A percentile compares a stretch with the other conserved stretches of the same genome.
Evolutionary conservation across 2,329 filamentous ascomycete species (phyloP).

Genomic region (Botrytis tulipae): DNA sequence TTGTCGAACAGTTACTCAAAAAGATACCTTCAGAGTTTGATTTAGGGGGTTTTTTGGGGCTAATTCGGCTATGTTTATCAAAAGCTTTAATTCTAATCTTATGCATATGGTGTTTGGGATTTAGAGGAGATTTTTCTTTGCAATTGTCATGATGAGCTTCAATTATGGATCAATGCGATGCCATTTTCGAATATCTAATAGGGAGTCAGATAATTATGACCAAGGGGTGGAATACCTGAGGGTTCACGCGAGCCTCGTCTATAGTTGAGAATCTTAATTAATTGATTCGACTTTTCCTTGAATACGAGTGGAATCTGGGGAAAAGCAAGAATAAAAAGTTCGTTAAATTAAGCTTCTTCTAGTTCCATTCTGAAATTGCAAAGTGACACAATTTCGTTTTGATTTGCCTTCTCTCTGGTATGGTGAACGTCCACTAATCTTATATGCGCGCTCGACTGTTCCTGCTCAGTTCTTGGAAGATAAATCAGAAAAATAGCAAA

Average conservation of each 20-base stretch:
- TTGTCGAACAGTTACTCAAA: not conserved
- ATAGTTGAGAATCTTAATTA: not conserved
- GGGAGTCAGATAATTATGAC: too few species aligned
- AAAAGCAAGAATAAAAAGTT: not conserved
- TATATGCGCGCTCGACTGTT: not conserved
- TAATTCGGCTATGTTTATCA: not conserved
- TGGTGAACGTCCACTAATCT: not conserved
- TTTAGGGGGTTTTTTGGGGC: not conserved
- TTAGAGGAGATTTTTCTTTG: not conserved
- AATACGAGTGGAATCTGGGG: not conserved
- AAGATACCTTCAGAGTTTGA: not conserved
- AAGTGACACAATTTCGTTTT: not conserved
- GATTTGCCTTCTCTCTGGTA: not conserved
- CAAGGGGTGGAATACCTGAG: not conserved
- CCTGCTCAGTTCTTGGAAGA: not conserved
- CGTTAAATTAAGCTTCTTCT: too few species aligned
- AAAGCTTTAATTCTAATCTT: slow-evolving; percentile 22
- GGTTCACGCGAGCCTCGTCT: not conserved
- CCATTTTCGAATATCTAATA: not conserved
- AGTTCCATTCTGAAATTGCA: not conserved
- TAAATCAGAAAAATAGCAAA: not conserved
- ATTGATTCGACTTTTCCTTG: not conserved
- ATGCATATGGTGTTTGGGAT: slow-evolving; percentile 26
- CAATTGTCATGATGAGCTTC: not conserved
- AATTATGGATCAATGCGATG: not conserved